phyloP scores from a whole-genome alignment of 2,329 filamentous ascomycete genomes.

The Hypoxylon sp. region DNA sequence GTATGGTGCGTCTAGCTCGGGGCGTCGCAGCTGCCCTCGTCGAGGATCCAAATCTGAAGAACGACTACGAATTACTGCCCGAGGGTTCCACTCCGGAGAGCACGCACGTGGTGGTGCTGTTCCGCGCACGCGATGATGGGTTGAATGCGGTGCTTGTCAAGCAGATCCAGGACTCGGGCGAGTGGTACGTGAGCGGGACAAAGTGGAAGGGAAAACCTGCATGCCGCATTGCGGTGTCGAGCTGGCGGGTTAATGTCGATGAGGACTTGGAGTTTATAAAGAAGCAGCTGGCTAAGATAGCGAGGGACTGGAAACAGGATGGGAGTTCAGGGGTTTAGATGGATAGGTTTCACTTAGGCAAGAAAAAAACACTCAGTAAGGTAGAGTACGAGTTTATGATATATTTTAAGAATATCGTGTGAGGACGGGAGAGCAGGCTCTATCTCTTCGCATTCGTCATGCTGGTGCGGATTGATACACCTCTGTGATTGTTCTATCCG shows the following conservation, averaged over 20 bases:
- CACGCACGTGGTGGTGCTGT: conserved; percentile 80
- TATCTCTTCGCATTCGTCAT: background rate
- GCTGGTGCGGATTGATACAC: background rate
- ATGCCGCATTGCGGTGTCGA: conserved; percentile 86
- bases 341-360: background rate
- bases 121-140: conserved; percentile 75
- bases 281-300: conserved; percentile 69
- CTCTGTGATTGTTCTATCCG: background rate
- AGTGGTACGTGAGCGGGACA: conserved; percentile 87
- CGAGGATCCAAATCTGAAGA: background rate
- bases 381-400: background rate
- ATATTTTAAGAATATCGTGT: background rate
- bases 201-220: conserved; percentile 80
- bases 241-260: conserved; percentile 81
- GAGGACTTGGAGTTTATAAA: conserved; percentile 76
- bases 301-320: conserved; percentile 45
- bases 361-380: background rate
- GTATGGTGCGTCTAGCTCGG: conserved; percentile 79
- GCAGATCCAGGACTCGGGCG: conserved; percentile 78
- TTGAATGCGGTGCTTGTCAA: conserved; percentile 77
- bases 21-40: conserved; percentile 73
- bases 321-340: conserved; percentile 5
- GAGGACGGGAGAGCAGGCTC: background rate
- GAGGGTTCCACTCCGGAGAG: conserved; percentile 60
- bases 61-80: conserved; percentile 46